Base-by-base conservation (phyloP, 257 asterid species). In the Gentiana macrophylla region DNA sequence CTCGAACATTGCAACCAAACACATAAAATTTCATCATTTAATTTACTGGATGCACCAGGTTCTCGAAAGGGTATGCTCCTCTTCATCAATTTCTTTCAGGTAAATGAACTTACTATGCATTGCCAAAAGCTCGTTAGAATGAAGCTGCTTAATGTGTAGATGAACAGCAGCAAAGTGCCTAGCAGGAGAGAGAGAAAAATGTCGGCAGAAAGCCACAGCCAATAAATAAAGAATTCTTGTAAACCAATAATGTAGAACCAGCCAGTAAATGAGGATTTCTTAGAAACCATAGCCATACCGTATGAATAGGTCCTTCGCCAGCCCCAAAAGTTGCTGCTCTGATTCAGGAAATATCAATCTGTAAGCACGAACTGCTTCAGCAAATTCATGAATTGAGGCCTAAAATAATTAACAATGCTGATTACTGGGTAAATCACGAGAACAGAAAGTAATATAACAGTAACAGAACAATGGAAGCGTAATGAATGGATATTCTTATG, bases 361-460 rank as follows among this genome's bases (percentile, higher is more conserved):
- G 79, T 92, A 92, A 49, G 97, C 99, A 59, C 95, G 94, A 63
- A 86, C 71, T 63, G 97, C 97, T 83, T 88, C 94, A 32, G 81
- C 82, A 76, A 92, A 92, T 80, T 92, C 95, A 64, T 70, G 86
- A 72, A 84, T 78, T 52, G 95, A 81, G 69, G 84, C 91, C 99
- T 92, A 86, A 69, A 68, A 71, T 38, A 2, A 49, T 55, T 49
- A 0, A 12, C 32, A 62, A 24, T 32, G 12, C 33, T 44, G 36
- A 32, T 34, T 33, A 45, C 46, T 41, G 15, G 37, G 8, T 41
- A 53, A 52, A 50, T 11, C 37, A 37, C 6, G 52, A 12, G 15
- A 2, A 35, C 15, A n/a, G 35, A 15, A 44, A 37, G 32, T 1
- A 35, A 34, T 32, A 34, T n/a, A 47, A 46, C 46, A 53, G 35